Conservation (phyloP, 768 basidiomycete species). For the Tricholoma sp. region DNA sequence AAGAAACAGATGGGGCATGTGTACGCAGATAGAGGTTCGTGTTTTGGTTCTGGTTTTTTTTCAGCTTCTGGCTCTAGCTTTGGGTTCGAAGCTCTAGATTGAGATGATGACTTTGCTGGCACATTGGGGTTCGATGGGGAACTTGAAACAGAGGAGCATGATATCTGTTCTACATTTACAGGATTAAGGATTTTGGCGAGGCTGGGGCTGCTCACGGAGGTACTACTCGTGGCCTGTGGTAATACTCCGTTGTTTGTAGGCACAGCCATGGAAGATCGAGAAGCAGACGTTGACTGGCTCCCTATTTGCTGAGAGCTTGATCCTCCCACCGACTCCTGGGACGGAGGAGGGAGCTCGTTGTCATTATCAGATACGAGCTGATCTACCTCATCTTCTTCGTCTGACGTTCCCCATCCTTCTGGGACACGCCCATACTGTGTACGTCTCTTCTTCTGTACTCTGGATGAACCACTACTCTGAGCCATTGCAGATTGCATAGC, state of each 20-base stretch:
- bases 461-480: not conserved
- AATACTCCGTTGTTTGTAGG: not conserved
- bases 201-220: slow-evolving; percentile 19
- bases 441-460: not conserved
- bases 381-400: slow-evolving; percentile 8
- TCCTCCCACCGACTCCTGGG: slow-evolving; percentile 2
- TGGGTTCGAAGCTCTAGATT: slow-evolving; percentile 4
- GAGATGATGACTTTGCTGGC: slow-evolving; percentile 3
- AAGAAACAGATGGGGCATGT: slow-evolving; percentile 79
- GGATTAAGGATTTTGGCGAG: slow-evolving; percentile 20
- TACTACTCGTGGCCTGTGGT: not conserved
- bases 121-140: not conserved
- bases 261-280: not conserved
- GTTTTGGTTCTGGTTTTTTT: not conserved
- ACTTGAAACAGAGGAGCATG: not conserved
- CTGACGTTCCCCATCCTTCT: not conserved
- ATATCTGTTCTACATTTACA: slow-evolving; percentile 7
- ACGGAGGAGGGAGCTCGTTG: not conserved
- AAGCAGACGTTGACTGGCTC: not conserved
- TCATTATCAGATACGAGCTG: slow-evolving; percentile 10
- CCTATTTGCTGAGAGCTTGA: not conserved
- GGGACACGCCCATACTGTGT: not conserved
- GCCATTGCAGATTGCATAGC: not conserved
- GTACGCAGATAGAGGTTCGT: slow-evolving; percentile 51
- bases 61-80: slow-evolving; percentile 1